Percentiles rank a stretch among this genome's conserved stretches.
phyloP scores from a whole-genome alignment of 495 filamentous ascomycete genomes.

The Penicilliopsis zonata region DNA sequence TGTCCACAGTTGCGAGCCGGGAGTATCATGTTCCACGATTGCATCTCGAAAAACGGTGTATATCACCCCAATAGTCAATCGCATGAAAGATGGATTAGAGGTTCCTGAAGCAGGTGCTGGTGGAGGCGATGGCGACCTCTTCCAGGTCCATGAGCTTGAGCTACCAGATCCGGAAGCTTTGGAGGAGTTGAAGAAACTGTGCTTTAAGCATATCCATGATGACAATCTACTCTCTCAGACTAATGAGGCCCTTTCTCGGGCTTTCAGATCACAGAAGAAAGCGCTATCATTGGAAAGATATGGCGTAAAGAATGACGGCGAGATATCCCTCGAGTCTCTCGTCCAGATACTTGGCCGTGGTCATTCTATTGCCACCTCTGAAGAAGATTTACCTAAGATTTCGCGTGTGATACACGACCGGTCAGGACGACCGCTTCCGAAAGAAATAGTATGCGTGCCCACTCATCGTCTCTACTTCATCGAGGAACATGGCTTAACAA shows the following conservation, averaged over 20 bases:
- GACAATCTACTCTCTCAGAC: slow-evolving; percentile 17
- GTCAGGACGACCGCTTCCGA: slow-evolving; percentile 5
- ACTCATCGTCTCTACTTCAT: no score
- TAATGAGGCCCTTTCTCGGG: slow-evolving; percentile 17
- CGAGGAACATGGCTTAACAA: neutral
- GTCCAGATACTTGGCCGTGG: slow-evolving; percentile 22
- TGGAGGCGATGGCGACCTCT: slow-evolving; percentile 65
- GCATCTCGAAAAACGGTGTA: slow-evolving; percentile 47
- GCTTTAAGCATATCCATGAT: slow-evolving; percentile 25
- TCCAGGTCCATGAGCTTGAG: slow-evolving; percentile 52
- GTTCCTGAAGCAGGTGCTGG: slow-evolving; percentile 66
- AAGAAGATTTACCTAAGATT: neutral
- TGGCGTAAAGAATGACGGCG: slow-evolving; percentile 21
- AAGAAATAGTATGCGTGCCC: slow-evolving; percentile 12
- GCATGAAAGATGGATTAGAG: slow-evolving; percentile 42
- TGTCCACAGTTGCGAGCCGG: slow-evolving; percentile 83
- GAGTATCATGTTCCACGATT: slow-evolving; percentile 45
- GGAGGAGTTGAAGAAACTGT: slow-evolving; percentile 34
- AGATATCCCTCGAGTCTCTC: slow-evolving; percentile 35
- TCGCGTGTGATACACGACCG: neutral
- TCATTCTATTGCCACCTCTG: neutral
- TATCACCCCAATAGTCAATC: slow-evolving; percentile 64
- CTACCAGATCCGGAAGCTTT: slow-evolving; percentile 34
- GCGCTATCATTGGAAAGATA: slow-evolving; percentile 29
- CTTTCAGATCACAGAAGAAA: slow-evolving; percentile 22